phyloP scores from a whole-genome alignment of 2,329 filamentous ascomycete species.

The Periglandula ipomoeae region DNA sequence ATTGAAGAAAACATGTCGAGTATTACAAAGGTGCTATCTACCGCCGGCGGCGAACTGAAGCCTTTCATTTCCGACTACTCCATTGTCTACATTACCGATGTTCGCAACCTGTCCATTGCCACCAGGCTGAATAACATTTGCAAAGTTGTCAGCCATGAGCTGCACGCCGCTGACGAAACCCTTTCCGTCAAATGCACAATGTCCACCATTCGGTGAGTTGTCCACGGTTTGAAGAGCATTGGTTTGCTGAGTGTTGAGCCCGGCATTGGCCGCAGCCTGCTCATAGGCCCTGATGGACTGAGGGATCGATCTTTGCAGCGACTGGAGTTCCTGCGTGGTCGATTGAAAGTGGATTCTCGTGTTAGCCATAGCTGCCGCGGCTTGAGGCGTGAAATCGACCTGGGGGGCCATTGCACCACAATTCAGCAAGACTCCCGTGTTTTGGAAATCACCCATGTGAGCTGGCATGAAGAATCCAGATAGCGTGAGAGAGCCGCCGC shows the following conservation, averaged over 20 bases:
- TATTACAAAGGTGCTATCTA: background rate
- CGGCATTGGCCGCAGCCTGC: constrained; percentile 32
- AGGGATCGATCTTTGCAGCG: constrained; percentile 41
- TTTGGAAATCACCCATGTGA: constrained; percentile 41
- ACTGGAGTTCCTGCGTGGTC: constrained; percentile 39
- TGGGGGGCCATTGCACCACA: constrained; percentile 47
- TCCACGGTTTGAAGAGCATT: constrained; percentile 47
- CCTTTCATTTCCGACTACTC: constrained; percentile 14
- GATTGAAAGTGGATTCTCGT: constrained; percentile 49
- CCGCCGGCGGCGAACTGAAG: constrained; percentile 2
- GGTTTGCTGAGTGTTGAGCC: constrained; percentile 34
- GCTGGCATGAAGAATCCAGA: constrained; percentile 49
- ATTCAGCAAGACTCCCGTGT: constrained; percentile 44
- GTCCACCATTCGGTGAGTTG: constrained; percentile 44
- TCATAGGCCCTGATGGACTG: constrained; percentile 42
- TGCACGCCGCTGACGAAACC: constrained; percentile 48
- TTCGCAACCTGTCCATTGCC: constrained; percentile 40
- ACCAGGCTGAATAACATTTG: constrained; percentile 39
- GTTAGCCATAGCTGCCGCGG: constrained; percentile 28
- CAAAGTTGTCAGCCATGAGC: constrained; percentile 44
- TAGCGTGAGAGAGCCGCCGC: constrained; percentile 43
- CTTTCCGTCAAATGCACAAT: constrained; percentile 48
- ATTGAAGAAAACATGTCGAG: too few species aligned
- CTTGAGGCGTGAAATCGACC: constrained; percentile 35
- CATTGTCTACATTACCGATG: constrained; percentile 37